These are phyloP conservation scores for Anaeromyces robustus DNA, from an alignment of 192 early-diverging fungal species.

Conservation along the genomic window DNA sequence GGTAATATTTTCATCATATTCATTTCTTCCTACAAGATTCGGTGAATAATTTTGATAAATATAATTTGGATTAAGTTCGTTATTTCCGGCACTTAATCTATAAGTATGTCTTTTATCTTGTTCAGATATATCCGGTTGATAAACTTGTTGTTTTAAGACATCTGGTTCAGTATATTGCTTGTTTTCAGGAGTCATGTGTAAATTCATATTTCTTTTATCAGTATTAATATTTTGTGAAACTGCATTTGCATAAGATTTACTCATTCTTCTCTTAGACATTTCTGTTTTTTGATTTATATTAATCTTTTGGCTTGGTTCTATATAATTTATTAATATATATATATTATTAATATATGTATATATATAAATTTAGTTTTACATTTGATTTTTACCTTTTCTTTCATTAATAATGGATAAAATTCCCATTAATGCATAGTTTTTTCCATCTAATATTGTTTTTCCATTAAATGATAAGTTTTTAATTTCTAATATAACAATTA, in stretches of 20 bases:
- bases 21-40: not conserved
- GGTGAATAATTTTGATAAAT: not conserved
- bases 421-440: constrained; percentile 13
- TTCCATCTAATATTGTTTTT: constrained; percentile 1
- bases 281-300: not conserved
- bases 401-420: constrained; percentile 14
- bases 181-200: not conserved
- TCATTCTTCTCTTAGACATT: constrained; percentile 3
- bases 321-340: constrained; percentile 1
- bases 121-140: not conserved
- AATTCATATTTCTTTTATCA: not conserved
- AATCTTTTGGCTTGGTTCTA: not conserved
- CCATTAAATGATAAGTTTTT: not conserved
- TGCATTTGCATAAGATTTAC: constrained; percentile 2
- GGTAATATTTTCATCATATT: not conserved
- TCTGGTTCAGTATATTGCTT: not conserved
- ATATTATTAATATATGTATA: constrained; percentile 1
- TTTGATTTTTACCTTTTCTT: constrained; percentile 2
- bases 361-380: not conserved
- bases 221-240: not conserved
- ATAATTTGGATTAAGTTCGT: not conserved
- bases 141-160: not conserved
- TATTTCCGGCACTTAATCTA: not conserved
- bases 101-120: not conserved
- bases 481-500: not conserved